Base-by-base conservation (phyloP, 768 basidiomycete species). In the Pleurotus tuoliensis region DNA sequence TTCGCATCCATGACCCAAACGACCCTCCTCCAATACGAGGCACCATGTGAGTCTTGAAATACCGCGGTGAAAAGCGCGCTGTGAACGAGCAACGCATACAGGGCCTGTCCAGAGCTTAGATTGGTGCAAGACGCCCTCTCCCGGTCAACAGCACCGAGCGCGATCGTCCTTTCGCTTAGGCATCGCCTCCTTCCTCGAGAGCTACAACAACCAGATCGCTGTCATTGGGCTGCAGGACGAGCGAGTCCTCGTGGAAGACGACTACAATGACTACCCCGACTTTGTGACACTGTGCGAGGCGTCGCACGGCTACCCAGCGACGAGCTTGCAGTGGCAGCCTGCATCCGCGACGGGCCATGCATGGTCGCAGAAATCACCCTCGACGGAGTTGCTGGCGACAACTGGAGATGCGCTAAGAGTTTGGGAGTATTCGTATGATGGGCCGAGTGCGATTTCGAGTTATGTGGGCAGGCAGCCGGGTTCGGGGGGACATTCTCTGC, bases 291-390 rank as follows among this genome's bases (percentile, higher is more conserved):
- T 95, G 18, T 93, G 92, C 58, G 86, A 91, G 62, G 84, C 87
- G 1, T 81, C 84, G 60, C 90, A 97, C 61, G 88, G 91, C 45
- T 98, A 96, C 73, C 97, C 97, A 15, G 92, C 93, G 8, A 98
- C 94, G 12, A 89, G 86, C 69, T 72, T 98, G 47, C 93, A 90
- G 64, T 98, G 94, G 91, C 94, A 97, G 62, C 97, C 97, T 15
- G 79, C 82, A 3, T 81, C 82, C 24, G 78, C 90, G 18, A 72
- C 78, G 27, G 79, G 76, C 44, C 82, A 83, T 67, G 68, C 76
- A 43, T 91, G 91, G 89, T 76, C 82, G 5, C 83, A 85, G 69
- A 90, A 87, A 68, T 77, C 81, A 3, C 71, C 78, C 6, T 72
- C 74, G 47, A 79, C 89, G 47, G 97, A 99, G 70, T 73, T 97